Evolutionary conservation across 257 asterid species (phyloP).

Genomic region (Datura wrightii): DNA sequence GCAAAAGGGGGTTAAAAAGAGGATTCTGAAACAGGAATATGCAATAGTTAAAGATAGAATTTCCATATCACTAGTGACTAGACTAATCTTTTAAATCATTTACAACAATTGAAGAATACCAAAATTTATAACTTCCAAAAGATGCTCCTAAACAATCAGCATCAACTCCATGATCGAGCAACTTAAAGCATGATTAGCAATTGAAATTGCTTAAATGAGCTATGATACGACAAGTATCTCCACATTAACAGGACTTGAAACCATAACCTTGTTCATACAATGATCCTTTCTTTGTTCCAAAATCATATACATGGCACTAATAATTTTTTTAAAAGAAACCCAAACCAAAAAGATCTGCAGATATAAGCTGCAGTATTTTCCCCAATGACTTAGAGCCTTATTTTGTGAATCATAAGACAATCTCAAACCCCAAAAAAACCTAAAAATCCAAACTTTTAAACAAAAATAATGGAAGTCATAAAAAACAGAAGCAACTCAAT

Average conservation of each 20-base stretch:
- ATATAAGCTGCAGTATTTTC: not conserved
- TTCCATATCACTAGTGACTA: not conserved
- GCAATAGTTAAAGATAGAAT: not conserved
- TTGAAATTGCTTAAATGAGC: not conserved
- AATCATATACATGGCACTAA: not conserved
- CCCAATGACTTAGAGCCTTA: not conserved
- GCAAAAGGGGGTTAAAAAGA: not conserved
- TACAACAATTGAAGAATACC: not conserved
- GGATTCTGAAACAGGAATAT: not conserved
- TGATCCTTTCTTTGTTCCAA: not conserved
- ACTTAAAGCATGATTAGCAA: constrained; percentile 16
- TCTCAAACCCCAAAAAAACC: constrained; percentile 17
- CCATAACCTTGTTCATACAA: not conserved
- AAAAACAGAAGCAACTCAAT: constrained; percentile 11
- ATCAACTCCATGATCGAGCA: constrained; percentile 17
- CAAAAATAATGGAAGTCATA: not conserved
- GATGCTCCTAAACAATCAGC: not conserved
- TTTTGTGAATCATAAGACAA: not conserved
- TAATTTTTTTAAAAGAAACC: not conserved
- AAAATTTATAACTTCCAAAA: not conserved
- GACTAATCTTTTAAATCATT: not conserved
- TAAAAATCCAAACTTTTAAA: constrained; percentile 11
- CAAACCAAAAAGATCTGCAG: not conserved
- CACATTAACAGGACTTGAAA: not conserved
- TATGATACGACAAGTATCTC: not conserved